Base-by-base conservation (phyloP, 495 filamentous ascomycete species). In the Xylaria acuta region DNA sequence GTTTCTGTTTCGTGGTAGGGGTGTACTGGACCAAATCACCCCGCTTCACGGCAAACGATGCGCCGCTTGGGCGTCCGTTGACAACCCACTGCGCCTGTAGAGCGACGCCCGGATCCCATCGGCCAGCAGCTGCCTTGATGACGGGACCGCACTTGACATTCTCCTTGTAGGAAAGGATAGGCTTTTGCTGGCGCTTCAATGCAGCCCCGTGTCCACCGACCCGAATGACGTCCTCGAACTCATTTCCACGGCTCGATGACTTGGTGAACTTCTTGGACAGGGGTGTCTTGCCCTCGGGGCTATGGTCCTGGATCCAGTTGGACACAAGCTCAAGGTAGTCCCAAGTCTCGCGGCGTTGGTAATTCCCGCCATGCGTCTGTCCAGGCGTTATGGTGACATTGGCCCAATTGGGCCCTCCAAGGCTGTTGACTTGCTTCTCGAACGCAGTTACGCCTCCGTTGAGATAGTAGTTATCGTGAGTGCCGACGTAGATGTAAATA, bases 401-500 rank as follows among this genome's bases (percentile, higher is more conserved):
- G 27, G 70, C 70, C 70, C 70, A 72, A 12, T 34, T 25, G 41
- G 70, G 63, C 3, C 70, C 70, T 8, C 70, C 70, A 6, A 58
- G 62, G 8, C 49, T 20, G 5, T 66, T 72, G 20, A 72, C 70
- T n/a, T 32, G 51, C 14, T 67, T 34, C 11, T 60, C 51, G 53
- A 72, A 72, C 2, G 63, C 62, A 6, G 25, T 22, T 8, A 72
- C 70, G 8, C 62, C 70, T n/a, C 18, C 49, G 53, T 72, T 67
- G 1, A 72, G 53, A 36, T 66, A 72, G 38, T 66, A 72, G 40
- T 66, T 64, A 41, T 72, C 70, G 16, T 72, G 70, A 16, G 70
- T 59, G 38, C 70, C 70, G 11, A 72, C 70, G 53, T 72, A 72
- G 18, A 72, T 16, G 70, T 58, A 72, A 34, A 72, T 59, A 12